Evolutionary conservation across 768 basidiomycete genomes (phyloP), one percentile per base, ranked within the genome.

Genomic region (Leccinellum luteum): DNA sequence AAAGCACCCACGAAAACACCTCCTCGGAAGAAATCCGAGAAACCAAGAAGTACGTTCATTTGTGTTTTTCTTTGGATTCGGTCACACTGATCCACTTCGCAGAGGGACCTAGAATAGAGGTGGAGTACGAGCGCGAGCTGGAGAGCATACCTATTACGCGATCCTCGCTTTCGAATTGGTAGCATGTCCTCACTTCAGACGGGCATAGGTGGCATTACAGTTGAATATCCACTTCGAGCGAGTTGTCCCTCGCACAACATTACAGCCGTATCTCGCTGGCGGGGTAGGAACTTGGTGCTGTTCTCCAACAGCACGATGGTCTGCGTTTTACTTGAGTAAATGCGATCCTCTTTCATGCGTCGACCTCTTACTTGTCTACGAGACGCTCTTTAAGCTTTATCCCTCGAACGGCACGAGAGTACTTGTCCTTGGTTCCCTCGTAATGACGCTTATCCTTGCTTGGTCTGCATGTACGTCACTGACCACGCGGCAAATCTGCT

Each of bases 121-220:
- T 98, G 66, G 96, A 98, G 74, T 97, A 97, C 84, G 95, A 98
- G 73, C 85, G 92, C 70, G 95, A 97, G 76, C 79, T 89, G 73
- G 92, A 89, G 68, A 86, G 80, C 61, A 69, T 83, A 52, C 82
- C 83, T 43, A 73, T 85, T 47, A 78, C 77, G 35, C 81, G 78
- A 62, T 80, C 80, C 43, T 74, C 75, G 14, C 69, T 84, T 60
- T 77, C 81, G 44, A 79, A 78, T 62, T 85, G 83, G 84, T 85
- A 80, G 65, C 44, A 30, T 51, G 50, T 43, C 25, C n/a, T 51
- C 34, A 14, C 23, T 59, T 48, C 47, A 15, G 31, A 21, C 27
- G 27, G 43, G 25, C 21, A 19, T 23, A 31, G 41, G 48, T 45
- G 34, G 23, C 48, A 21, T 27, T 41, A 7, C 14, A 35, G 31